Base-by-base conservation (phyloP, 768 basidiomycete species). In the Rubroboletus pulcherrimus region DNA sequence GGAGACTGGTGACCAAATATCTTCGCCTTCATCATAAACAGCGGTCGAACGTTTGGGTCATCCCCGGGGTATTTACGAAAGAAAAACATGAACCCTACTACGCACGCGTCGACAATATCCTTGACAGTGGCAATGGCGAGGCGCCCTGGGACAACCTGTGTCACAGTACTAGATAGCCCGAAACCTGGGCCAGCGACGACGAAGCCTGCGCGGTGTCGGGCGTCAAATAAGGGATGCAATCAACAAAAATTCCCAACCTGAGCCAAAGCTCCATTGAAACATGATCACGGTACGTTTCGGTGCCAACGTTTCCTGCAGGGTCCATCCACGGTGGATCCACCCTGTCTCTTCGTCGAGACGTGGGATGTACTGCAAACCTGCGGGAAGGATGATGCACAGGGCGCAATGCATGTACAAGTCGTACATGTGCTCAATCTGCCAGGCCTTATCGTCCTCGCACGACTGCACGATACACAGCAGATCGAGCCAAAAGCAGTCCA, bases 101-200 rank as follows among this genome's bases (percentile, higher is more conserved):
- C 48, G 24, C 48, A 49, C 29, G 48, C 48, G 12, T 49, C 48
- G 48, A 49, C 24, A n/a, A 49, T n/a, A 49, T 49, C 48, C 24
- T 49, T 49, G 34, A n/a, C 35, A 7, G 35, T 5, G 26, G 48
- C 35, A 26, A 49, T 29, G 15, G 48, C 48, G 17, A 49, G 35
- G 35, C 26, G 35, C 2, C 48, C 48, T 2, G 48, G 48, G 26
- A 37, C 35, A 26, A 49, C 35, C 37, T 49, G 35, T 38, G 24
- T 49, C n/a, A 35, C 15, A 4, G 44, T 26, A n/a, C 14, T 30
- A 10, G 34, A 49, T 21, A 0, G 12, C 5, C 12, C 9, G 7
- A 21, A 35, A 21, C 44, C 34, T 2, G 45, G 10, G 45, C 29
- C 15, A 15, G 51, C 44, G 29, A 49, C 5, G 24, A 53, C 2